Evolutionary conservation across 331 rosid genomes (phyloP), one percentile per base, ranked within the genome.

Genomic region (Stylosanthes scabra): DNA sequence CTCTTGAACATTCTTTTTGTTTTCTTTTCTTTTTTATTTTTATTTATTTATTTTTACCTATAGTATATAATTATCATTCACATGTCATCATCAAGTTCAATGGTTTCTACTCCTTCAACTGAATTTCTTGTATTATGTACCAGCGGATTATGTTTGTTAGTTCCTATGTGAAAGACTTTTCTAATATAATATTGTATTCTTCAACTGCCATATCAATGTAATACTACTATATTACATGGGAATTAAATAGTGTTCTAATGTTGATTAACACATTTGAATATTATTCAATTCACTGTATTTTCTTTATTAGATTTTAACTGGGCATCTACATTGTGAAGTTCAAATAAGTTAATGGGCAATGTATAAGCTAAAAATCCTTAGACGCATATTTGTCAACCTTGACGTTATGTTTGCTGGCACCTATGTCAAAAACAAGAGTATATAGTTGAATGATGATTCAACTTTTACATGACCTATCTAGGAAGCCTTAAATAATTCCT

Each of bases 141-240:
- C 8, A 70, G 41, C 63, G 14, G 50, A 68, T 51, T 39, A 34
- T 68, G 51, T 52, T 28, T 37, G 50, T 68, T 50, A 14, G 25
- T 20, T 20, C 25, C 6, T 6, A 7, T 31, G 29, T 9, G 40
- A 20, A 14, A 68, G 37, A 68, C 14, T 13, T 34, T 5, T 31
- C 39, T 9, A 54, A 4, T 20, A 0, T 20, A 20, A 20, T 20
- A 20, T 20, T 20, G 25, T 20, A 20, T 20, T 20, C 25, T 20
- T 20, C 25, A 20, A 20, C 25, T 20, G 25, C 25, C 25, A 20
- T 20, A 20, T 20, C 25, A 20, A 20, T 20, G 25, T 20, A 20
- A 20, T 20, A 20, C 1, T 20, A 20, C 25, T 20, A 20, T 20
- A 20, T 20, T 20, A 20, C 25, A 20, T 20, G 25, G 25, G 25